Conservation (phyloP, 352 stramenopile species). For the Lagenidium sp. region DNA sequence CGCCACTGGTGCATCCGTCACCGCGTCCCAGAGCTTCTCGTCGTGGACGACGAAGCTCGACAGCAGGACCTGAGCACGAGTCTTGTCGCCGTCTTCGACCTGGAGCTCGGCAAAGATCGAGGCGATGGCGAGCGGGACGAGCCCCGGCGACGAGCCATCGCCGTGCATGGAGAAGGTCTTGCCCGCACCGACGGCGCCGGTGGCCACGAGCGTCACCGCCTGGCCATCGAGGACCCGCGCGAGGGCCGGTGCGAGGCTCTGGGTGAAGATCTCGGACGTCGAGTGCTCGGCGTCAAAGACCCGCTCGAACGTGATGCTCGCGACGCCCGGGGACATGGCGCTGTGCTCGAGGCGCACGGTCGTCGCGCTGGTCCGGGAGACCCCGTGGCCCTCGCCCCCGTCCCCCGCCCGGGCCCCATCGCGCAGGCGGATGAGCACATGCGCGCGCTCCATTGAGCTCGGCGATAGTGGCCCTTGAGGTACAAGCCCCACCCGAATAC, state of each 20-base stretch:
- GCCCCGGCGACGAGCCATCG: constrained; percentile 12
- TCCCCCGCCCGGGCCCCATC: constrained; percentile 1
- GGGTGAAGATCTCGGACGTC: constrained; percentile 31
- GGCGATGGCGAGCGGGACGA: constrained; percentile 12
- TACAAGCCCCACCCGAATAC: too few relatives aligned
- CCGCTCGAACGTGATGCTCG: constrained; percentile 69
- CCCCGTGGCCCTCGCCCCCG: constrained; percentile 11
- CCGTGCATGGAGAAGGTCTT: constrained; percentile 65
- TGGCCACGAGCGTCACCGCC: constrained; percentile 29
- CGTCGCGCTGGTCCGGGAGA: constrained; percentile 46
- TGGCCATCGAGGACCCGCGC: constrained; percentile 18
- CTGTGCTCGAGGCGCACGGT: constrained; percentile 68
- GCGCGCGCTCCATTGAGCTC: constrained; percentile 21
- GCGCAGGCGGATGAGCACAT: constrained; percentile 46
- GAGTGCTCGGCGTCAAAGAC: constrained; percentile 42
- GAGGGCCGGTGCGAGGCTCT: constrained; percentile 23
- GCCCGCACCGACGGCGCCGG: constrained; percentile 29
- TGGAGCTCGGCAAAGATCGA: constrained; percentile 27
- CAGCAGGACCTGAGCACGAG: too few relatives aligned
- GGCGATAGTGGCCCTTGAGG: too few relatives aligned
- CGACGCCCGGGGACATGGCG: constrained; percentile 61
- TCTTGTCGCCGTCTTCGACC: constrained; percentile 10
- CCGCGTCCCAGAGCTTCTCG: too few relatives aligned
- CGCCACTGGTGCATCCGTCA: too few relatives aligned
- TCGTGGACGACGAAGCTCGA: too few relatives aligned